These are phyloP conservation scores for Osmanthus fragrans DNA, from an alignment of 257 asterid species.

Conservation along the genomic window DNA sequence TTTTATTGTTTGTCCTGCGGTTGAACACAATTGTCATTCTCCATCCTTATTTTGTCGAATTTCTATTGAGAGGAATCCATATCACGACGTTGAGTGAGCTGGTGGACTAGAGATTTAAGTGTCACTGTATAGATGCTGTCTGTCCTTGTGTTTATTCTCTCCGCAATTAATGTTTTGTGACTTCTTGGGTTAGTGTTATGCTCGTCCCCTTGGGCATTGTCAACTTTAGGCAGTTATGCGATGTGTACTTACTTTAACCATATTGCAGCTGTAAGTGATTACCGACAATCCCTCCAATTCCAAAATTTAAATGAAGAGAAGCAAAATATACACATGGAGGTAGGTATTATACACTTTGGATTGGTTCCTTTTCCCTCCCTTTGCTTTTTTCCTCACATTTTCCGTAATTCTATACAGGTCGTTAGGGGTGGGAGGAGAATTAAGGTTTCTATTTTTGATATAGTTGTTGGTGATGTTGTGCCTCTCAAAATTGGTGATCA, in stretches of 20 bases:
- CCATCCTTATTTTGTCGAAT: neutral
- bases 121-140: neutral
- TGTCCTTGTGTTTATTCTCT: neutral
- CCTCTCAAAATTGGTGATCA: slow-evolving; percentile 99
- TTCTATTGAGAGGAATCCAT: neutral
- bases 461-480: slow-evolving; percentile 90
- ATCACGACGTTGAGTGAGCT: neutral
- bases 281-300: slow-evolving; percentile 93
- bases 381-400: slow-evolving; percentile 10
- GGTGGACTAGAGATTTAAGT: neutral
- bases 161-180: neutral
- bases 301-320: slow-evolving; percentile 94
- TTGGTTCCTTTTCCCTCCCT: slow-evolving; percentile 7
- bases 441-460: slow-evolving; percentile 78
- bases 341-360: slow-evolving; percentile 27
- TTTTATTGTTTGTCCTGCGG: neutral
- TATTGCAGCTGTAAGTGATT: slow-evolving; percentile 87
- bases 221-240: slow-evolving; percentile 17
- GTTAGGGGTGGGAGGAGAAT: slow-evolving; percentile 80
- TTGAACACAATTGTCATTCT: neutral
- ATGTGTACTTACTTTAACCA: slow-evolving; percentile 5
- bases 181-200: neutral
- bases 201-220: neutral
- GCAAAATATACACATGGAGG: slow-evolving; percentile 97
- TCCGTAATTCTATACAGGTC: slow-evolving; percentile 53